Evolutionary conservation across 2,329 filamentous ascomycete species (phyloP), one percentile per base, ranked within the genome.

Genomic region (Aureobasidium musti): DNA sequence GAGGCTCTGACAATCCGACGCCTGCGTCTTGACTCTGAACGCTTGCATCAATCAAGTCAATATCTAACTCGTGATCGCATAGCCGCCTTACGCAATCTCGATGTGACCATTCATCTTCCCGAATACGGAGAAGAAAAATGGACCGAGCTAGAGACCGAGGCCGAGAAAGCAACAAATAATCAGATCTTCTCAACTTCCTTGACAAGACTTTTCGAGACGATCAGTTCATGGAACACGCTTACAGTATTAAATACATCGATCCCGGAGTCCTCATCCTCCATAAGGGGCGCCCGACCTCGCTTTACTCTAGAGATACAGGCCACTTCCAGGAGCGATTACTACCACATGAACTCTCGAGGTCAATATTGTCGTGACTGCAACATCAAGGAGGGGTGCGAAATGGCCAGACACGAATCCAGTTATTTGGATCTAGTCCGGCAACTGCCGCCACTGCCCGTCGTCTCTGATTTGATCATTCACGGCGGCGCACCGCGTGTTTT

Each of bases 211-310:
- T 54, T 54, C 17, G n/a, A 54, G 19, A 33, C 17, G 1, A 37
- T 54, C 28, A 37, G 23, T 2, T 33, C 50, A 14, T 54, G 50
- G 50, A 35, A 23, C 14, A 10, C n/a, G 19, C 19, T 45, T 21
- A 3, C 8, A n/a, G n/a, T 11, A 10, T 11, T 3, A n/a, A 11
- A n/a, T 4, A 1, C n/a, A n/a, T 2, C 7, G 21, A 10, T 2
- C 10, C 3, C 21, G 5, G 14, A 5, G 5, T 11, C 19, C 13
- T 54, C 30, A 3, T 14, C 19, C 6, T 23, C 21, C 13, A 6
- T 7, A 30, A 17, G 14, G 13, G 6, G 14, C 14, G 26, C 7
- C 47, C 23, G 7, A 26, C 14, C 47, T 30, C 23, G 13, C 1
- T 30, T 50, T 13, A 23, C 50, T 21, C 50, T 54, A 10, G 33